These are phyloP conservation scores for Moesziomyces sp. DNA, from an alignment of 1,284 basidiomycete genomes.

Conservation along the genomic window DNA sequence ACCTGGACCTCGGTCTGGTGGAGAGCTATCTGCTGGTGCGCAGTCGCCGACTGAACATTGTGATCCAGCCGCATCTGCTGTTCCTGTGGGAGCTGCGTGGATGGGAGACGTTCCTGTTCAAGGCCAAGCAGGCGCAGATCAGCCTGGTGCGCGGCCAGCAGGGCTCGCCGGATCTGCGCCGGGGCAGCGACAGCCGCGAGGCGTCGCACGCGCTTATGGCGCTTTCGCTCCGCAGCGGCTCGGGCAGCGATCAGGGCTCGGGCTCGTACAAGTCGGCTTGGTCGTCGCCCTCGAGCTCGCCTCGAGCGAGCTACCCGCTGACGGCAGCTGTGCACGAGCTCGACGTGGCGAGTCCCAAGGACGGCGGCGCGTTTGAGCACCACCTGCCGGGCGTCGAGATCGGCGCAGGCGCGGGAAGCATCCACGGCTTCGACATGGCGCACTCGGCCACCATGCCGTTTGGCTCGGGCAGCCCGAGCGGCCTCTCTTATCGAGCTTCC, in stretches of 20 bases:
- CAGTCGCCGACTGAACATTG: slow-evolving; percentile 76
- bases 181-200: slow-evolving; percentile 20
- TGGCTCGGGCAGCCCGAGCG: slow-evolving; percentile 50
- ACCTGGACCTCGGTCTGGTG: slow-evolving; percentile 85
- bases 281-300: slow-evolving; percentile 33
- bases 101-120: slow-evolving; percentile 75
- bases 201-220: slow-evolving; percentile 27
- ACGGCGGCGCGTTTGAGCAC: slow-evolving; percentile 5
- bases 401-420: slow-evolving; percentile 51
- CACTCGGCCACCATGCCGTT: slow-evolving; percentile 44
- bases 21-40: slow-evolving; percentile 92
- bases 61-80: slow-evolving; percentile 91
- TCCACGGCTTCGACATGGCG: slow-evolving; percentile 43
- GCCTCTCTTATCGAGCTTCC: slow-evolving; percentile 39
- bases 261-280: slow-evolving; percentile 39
- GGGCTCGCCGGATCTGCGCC: slow-evolving; percentile 11
- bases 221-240: slow-evolving; percentile 20
- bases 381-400: slow-evolving; percentile 51
- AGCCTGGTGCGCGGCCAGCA: slow-evolving; percentile 21
- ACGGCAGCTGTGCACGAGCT: not conserved
- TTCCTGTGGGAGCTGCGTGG: slow-evolving; percentile 91
- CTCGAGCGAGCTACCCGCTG: slow-evolving; percentile 5
- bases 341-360: slow-evolving; percentile 2
- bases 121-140: slow-evolving; percentile 28
- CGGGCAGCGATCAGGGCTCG: slow-evolving; percentile 33